These are phyloP conservation scores for Mollisiaceae sp. DNA, from an alignment of 2,329 filamentous ascomycete genomes.

Conservation along the genomic window DNA sequence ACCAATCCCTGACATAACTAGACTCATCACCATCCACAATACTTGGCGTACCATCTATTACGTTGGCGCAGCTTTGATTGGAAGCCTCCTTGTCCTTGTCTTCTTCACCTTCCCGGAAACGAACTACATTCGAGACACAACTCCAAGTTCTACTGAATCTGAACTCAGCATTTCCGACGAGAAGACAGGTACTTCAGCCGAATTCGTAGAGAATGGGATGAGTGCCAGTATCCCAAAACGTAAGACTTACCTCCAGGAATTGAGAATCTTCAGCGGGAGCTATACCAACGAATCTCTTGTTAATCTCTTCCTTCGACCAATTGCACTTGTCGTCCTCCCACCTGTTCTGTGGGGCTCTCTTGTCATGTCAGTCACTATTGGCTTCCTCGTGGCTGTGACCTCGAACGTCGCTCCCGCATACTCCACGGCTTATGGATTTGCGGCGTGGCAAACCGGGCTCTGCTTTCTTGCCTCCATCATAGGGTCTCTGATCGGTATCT, in stretches of 20 bases:
- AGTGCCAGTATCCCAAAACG: constrained; percentile 18
- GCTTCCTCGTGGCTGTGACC: constrained; percentile 54
- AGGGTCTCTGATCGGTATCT: constrained; percentile 29
- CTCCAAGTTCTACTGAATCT: no score
- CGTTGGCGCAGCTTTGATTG: constrained; percentile 56
- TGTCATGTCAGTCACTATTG: constrained; percentile 46
- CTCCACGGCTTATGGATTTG: constrained; percentile 48
- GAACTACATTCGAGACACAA: constrained; percentile 48
- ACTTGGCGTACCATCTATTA: constrained; percentile 58
- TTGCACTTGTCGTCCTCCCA: constrained; percentile 46
- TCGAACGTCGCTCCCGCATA: constrained; percentile 57
- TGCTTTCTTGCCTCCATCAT: constrained; percentile 32
- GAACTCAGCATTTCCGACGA: no score
- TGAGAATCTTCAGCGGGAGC: constrained; percentile 26
- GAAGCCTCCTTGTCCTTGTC: constrained; percentile 52
- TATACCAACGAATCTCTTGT: constrained; percentile 44
- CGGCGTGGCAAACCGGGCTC: constrained; percentile 42
- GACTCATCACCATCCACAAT: constrained; percentile 52
- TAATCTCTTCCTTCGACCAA: constrained; percentile 46
- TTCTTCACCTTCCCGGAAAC: constrained; percentile 62
- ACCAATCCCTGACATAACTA: constrained; percentile 16
- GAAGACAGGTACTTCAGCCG: no score
- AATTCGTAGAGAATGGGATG: no score
- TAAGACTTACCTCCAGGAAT: constrained; percentile 27
- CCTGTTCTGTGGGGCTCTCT: constrained; percentile 39